phyloP scores from a whole-genome alignment of 1,284 basidiomycete genomes.

The Salmacisia buchloeana region DNA sequence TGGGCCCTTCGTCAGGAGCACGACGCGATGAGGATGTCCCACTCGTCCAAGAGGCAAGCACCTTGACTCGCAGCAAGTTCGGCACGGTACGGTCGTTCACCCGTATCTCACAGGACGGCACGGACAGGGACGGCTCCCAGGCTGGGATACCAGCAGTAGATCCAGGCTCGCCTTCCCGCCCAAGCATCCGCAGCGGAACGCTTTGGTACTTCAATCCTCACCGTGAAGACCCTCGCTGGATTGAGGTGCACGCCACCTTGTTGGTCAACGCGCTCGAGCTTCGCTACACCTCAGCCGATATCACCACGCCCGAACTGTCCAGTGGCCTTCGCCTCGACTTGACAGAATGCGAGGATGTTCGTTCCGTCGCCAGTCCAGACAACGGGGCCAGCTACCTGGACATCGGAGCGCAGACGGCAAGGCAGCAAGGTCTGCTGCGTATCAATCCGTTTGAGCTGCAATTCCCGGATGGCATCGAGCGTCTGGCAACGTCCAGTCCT shows the following conservation, averaged over 20 bases:
- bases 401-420: slow-evolving; percentile 26
- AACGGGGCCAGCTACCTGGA: slow-evolving; percentile 30
- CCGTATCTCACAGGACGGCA: not conserved
- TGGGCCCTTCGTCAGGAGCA: not conserved
- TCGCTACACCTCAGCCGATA: not conserved
- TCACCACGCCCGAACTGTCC: not conserved
- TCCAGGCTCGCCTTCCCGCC: not conserved
- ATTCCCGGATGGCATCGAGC: slow-evolving; percentile 44
- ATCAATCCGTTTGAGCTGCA: slow-evolving; percentile 42
- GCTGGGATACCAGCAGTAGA: not conserved
- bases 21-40: not conserved
- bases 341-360: slow-evolving; percentile 35
- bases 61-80: not conserved
- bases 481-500: slow-evolving; percentile 33
- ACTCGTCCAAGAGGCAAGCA: not conserved
- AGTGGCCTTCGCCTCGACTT: slow-evolving; percentile 22
- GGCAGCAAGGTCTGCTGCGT: slow-evolving; percentile 24
- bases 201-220: slow-evolving; percentile 6
- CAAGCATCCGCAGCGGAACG: not conserved
- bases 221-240: not conserved
- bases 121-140: not conserved
- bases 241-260: slow-evolving; percentile 1
- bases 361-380: slow-evolving; percentile 35
- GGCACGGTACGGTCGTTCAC: not conserved
- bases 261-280: slow-evolving; percentile 1